Base-by-base conservation (phyloP, 2,329 filamentous ascomycete genomes). In the Exophiala oligosperma region DNA sequence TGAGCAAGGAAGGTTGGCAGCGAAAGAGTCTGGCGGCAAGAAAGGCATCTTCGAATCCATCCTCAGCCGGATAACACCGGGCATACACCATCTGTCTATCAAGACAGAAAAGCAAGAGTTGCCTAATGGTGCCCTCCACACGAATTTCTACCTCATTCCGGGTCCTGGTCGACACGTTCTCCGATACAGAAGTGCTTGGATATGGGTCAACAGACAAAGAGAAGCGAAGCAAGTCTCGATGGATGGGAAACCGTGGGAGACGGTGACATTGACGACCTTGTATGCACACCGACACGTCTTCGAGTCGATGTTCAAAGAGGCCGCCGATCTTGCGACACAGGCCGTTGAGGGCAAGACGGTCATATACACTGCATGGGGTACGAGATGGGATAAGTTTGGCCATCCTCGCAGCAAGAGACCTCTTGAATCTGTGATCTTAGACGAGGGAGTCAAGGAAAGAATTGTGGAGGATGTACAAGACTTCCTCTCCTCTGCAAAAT, bases 191-290 rank as follows among this genome's bases (percentile, higher is more conserved):
- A 88, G 89, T 66, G 90, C 93, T 0, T 96, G 94, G 72, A 91
- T 99, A 60, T 83, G 89, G 1, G 91, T 99, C 63, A 89, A 89
- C 67, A 82, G 94, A 53, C 88, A 96, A 72, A 91, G 96, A 65
- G 91, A 96, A 71, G 61, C 64, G 2, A 65, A 66, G 32, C 64
- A 66, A 41, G 64, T 65, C 38, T 87, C 90, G 1, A 90, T 85
- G 63, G 82, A 93, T 69, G 94, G 93, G 57, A 89, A 91, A 66
- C 94, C 94, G 1, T 96, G 96, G 78, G 94, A 99, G 76, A 96
- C 92, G 0, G 84, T 99, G 49, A 94, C 91, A 58, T 77, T 99
- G 59, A 97, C 93, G 2, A 93, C 94, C 1, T 81, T 99, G 11
- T 97, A 96, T 79, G 84, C 90, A 49, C 88, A 96, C 66, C 88